Base-by-base conservation (phyloP, 1,284 basidiomycete species). In the Ustilago curta region DNA sequence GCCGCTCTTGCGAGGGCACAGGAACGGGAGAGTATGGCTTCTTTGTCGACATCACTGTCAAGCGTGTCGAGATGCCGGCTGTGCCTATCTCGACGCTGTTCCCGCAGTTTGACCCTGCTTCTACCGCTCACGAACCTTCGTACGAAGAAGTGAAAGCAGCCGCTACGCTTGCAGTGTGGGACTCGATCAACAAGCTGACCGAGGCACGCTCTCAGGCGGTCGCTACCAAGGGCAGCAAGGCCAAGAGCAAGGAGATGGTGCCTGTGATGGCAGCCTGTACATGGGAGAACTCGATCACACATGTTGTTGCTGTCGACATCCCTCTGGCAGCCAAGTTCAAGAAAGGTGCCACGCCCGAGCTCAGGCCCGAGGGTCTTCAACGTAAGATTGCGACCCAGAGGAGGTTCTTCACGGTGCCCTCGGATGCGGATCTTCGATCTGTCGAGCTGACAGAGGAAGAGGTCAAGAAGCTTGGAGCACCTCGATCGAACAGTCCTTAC, bases 231-330 rank as follows among this genome's bases (percentile, higher is more conserved):
- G 54, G 61, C 14, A 40, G 62, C 44, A 64, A 61, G 50, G 44
- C 14, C 48, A 75, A 70, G 57, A 47, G 45, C 35, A 70, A 70
- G 55, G 62, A 72, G 43, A 59, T 70, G 61, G 63, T 72, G n/a
- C 77, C 75, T 2, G 72, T 80, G 21, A 73, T 77, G 70, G 77
- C 75, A 2, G 69, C 66, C 11, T 80, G 79, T 64, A 56, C 67
- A 12, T 79, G 77, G 79, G 77, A 79, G 59, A 70, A 62, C 47
- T 79, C 77, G 42, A 54, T 40, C 23, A 62, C 70, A 8, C 60
- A 72, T 53, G 31, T 78, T 3, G 70, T 78, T 7, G 58, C 68
- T 6, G 62, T 74, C 7, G 60, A 76, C 4, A 55, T 78, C 4
- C 77, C 74, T 2, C 77, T 70, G 9, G 59, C 59, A 3, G 77